phyloP scores from a whole-genome alignment of 2,329 filamentous ascomycete species.

The Diaporthe citriasiana region DNA sequence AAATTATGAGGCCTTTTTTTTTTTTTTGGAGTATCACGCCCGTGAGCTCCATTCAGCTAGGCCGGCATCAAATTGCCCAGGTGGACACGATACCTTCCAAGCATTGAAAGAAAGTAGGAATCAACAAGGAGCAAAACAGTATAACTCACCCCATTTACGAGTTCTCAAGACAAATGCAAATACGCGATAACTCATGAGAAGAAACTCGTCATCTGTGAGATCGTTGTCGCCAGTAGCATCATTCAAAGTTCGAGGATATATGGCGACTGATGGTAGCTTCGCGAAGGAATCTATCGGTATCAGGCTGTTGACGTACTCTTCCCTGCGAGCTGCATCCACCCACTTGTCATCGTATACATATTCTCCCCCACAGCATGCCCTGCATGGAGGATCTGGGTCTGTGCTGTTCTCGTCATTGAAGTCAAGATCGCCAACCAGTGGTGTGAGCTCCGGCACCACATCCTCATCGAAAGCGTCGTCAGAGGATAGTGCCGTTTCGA shows the following conservation, averaged over 20 bases:
- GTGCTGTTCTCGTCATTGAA: not conserved
- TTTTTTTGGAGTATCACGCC: not conserved
- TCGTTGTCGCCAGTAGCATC: constrained; percentile 25
- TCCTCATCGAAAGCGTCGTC: not conserved
- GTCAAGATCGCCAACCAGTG: not conserved
- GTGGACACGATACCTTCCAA: too few relatives aligned
- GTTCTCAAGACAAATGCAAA: constrained; percentile 53
- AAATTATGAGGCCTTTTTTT: too few relatives aligned
- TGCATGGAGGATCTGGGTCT: too few relatives aligned
- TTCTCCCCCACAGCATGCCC: constrained; percentile 40
- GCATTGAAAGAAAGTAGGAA: not conserved
- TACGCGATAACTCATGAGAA: constrained; percentile 53
- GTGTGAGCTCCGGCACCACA: not conserved
- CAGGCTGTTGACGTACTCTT: constrained; percentile 39
- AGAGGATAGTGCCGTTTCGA: constrained; percentile 46
- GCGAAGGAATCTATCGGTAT: constrained; percentile 36
- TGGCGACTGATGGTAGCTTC: constrained; percentile 32
- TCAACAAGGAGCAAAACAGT: constrained; percentile 8
- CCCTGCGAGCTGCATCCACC: constrained; percentile 35
- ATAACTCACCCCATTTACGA: constrained; percentile 51
- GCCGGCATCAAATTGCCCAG: too few relatives aligned
- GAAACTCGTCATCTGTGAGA: constrained; percentile 46
- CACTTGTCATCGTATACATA: constrained; percentile 33
- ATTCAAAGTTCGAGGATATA: constrained; percentile 36
- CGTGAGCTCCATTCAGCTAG: not conserved